phyloP scores from a whole-genome alignment of 2,329 filamentous ascomycete genomes.

The Helotiales sp. region DNA sequence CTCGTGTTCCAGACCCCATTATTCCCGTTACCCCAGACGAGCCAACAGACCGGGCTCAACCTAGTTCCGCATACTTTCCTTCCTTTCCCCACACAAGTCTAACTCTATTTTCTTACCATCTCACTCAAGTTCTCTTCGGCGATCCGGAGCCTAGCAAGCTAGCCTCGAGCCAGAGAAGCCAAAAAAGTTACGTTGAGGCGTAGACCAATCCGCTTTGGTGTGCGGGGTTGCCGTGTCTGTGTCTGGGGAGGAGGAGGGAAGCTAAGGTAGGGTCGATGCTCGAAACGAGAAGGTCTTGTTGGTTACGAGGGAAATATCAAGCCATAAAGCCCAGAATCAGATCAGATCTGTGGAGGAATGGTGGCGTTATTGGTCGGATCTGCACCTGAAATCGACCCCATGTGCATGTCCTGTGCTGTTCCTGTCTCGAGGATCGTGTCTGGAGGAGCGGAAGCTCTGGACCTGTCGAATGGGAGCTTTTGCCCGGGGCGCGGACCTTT shows the following conservation, averaged over 20 bases:
- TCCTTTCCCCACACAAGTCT: neutral
- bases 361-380: conserved; percentile 2
- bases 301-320: neutral
- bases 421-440: too few species aligned
- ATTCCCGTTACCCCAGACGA: conserved; percentile 1
- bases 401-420: neutral
- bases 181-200: neutral
- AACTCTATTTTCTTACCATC: neutral
- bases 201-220: neutral
- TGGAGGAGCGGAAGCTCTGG: conserved; percentile 10
- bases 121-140: too few species aligned
- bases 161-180: neutral
- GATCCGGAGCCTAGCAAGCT: neutral
- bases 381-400: neutral
- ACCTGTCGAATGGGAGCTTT: conserved; percentile 1
- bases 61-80: neutral
- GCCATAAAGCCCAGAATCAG: neutral
- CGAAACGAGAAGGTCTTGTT: neutral
- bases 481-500: neutral
- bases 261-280: neutral
- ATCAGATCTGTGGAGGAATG: neutral
- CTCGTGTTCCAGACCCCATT: conserved; percentile 3
- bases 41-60: neutral
- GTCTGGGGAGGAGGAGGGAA: neutral
- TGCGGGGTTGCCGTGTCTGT: neutral